Conservation (phyloP, 2,329 filamentous ascomycete species). For the Penicillium corylophilum region DNA sequence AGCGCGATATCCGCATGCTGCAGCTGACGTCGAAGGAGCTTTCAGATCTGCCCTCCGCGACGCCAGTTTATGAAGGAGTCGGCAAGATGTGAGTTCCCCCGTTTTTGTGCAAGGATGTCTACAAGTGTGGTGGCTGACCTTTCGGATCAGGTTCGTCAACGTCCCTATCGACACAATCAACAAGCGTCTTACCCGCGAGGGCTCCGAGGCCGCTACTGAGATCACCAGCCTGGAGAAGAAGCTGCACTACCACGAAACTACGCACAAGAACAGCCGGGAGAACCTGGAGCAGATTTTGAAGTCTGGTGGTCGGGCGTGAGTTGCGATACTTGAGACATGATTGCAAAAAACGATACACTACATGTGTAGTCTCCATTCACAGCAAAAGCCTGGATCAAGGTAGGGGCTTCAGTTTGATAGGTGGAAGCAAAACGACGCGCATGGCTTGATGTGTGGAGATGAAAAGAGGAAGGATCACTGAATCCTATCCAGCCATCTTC, state of each 20-base stretch:
- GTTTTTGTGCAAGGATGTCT: background rate
- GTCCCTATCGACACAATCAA: conserved; percentile 72
- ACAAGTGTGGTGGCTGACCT: background rate
- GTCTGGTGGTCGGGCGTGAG: conserved; percentile 45
- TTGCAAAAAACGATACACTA: background rate
- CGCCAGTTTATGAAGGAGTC: conserved; percentile 87
- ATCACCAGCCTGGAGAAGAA: conserved; percentile 82
- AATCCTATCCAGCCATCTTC: background rate
- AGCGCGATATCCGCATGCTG: conserved; percentile 83
- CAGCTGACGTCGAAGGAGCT: conserved; percentile 85
- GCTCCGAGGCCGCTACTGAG: conserved; percentile 71
- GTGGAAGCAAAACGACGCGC: background rate
- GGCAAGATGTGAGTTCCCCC: conserved; percentile 79
- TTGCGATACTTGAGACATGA: background rate
- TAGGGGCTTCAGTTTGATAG: background rate
- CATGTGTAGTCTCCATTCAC: background rate
- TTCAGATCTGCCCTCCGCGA: conserved; percentile 69
- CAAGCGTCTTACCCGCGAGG: conserved; percentile 72
- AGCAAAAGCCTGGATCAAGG: background rate
- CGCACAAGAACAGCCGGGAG: conserved; percentile 87
- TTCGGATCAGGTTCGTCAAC: conserved; percentile 95
- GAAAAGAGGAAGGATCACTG: background rate
- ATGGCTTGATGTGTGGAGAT: background rate
- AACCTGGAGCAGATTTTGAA: conserved; percentile 87
- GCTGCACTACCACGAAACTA: conserved; percentile 89